Evolutionary conservation across 345 rosid genomes (phyloP).

Genomic region (Euphorbia peplus): DNA sequence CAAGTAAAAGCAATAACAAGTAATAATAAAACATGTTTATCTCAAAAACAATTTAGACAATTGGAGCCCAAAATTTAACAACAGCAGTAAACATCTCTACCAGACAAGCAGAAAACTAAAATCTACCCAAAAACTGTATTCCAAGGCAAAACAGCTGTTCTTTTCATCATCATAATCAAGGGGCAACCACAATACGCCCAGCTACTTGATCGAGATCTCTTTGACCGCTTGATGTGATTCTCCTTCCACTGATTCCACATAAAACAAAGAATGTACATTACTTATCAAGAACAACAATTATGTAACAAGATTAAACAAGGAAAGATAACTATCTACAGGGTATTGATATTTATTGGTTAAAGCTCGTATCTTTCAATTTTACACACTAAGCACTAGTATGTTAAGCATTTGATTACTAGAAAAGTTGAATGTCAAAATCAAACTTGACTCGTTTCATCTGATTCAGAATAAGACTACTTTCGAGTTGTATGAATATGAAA

Average conservation of each 20-base stretch:
- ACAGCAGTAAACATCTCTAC: not conserved
- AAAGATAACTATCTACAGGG: not conserved
- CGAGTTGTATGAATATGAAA: too few relatives aligned
- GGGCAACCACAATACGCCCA: slow-evolving; percentile 46
- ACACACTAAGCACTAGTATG: too few relatives aligned
- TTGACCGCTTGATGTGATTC: slow-evolving; percentile 77
- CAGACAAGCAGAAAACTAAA: not conserved
- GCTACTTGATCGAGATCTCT: slow-evolving; percentile 95
- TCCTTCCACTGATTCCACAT: slow-evolving; percentile 57
- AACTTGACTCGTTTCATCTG: too few relatives aligned
- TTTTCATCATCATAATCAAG: not conserved
- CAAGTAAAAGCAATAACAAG: not conserved
- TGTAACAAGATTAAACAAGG: not conserved
- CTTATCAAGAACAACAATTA: not conserved
- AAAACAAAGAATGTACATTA: not conserved
- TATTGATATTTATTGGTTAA: not conserved
- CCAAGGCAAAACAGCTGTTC: not conserved
- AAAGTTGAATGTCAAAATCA: too few relatives aligned
- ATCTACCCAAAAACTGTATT: not conserved
- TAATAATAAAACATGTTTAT: not conserved
- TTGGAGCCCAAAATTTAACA: not conserved
- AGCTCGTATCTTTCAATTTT: too few relatives aligned
- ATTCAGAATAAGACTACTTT: too few relatives aligned
- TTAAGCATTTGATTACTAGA: too few relatives aligned
- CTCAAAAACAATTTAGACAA: too few relatives aligned